Conservation (phyloP, 192 early-diverging fungal genomes). For the Diversispora epigaea region DNA sequence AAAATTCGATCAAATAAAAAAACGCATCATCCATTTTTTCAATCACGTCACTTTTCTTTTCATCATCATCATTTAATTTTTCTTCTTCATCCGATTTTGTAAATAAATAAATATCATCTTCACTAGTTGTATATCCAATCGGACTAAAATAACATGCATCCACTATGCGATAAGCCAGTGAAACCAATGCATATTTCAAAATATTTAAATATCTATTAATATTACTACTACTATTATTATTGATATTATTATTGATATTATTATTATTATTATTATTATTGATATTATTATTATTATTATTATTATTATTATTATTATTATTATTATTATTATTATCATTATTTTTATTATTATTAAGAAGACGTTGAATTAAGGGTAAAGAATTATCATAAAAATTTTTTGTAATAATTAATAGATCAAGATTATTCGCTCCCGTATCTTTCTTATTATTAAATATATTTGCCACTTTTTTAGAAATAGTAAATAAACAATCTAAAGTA, state of each 20-base stretch:
- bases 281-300: no score
- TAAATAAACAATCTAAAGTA: slow-evolving; percentile 41
- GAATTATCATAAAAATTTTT: slow-evolving; percentile 41
- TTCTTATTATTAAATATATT: slow-evolving; percentile 35
- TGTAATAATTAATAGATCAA: slow-evolving; percentile 35
- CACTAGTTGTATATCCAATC: slow-evolving; percentile 13
- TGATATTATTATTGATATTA: slow-evolving; percentile 33
- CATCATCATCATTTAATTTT: slow-evolving; percentile 30
- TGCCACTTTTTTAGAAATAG: slow-evolving; percentile 35
- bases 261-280: no score
- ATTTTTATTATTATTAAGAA: no score
- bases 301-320: no score
- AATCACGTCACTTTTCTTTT: slow-evolving; percentile 29
- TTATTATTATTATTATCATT: no score
- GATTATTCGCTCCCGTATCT: slow-evolving; percentile 29
- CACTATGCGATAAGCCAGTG: slow-evolving; percentile 54
- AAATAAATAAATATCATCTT: slow-evolving; percentile 11
- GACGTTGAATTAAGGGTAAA: no score
- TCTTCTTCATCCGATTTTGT: slow-evolving; percentile 12
- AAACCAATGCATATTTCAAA: slow-evolving; percentile 52
- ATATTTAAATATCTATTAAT: slow-evolving; percentile 35
- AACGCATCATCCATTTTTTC: slow-evolving; percentile 52
- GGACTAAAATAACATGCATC: slow-evolving; percentile 49
- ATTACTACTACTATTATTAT: not conserved
- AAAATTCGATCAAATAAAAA: slow-evolving; percentile 62